Evolutionary conservation across 352 stramenopile species (phyloP), one percentile per base, ranked within the genome.

Genomic region (Globisporangium perplexum): DNA sequence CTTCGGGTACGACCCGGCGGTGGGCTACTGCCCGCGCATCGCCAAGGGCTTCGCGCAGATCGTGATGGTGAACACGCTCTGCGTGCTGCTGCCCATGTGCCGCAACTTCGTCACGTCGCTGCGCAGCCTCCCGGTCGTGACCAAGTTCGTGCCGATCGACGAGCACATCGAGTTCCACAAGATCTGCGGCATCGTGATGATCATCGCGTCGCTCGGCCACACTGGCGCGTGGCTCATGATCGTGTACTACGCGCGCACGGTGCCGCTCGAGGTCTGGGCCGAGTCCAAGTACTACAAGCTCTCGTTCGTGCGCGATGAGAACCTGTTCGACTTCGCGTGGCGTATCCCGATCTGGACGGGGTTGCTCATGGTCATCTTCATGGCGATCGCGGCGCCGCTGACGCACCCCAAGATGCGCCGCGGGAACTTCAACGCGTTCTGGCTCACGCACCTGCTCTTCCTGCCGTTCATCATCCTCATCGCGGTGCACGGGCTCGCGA

Each of bases 61-160:
- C 52, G 69, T 80, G 48, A 71, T 89, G 64, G 72, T 92, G 17
- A 85, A 90, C 60, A 86, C 77, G 20, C 69, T 79, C 45, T 89
- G 85, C 49, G 72, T 92, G 7, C 57, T 92, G 55, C 53, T 92
- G 18, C 77, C 82, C 2, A 86, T 92, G 71, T 90, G 82, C 30
- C 77, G 77, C 41, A 81, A 76, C 45, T 78, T 92, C 28, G 61
- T 92, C 30, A 79, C 74, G 43, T 65, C 63, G 7, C 52, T 86
- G 23, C 75, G 80, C 4, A 71, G 62, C 7, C 50, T 76, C 0
- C 56, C 62, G n/a, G 57, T 83, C 8, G 64, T 89, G 22, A 66
- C 75, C 11, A 68, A 73, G 15, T 57, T 80, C 26, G 55, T 90
- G 7, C 82, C 81, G 4, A 60, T 90, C 31, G 80, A 88, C 54